phyloP scores from a whole-genome alignment of 306 rosid genomes.

The Phaseolus lunatus region DNA sequence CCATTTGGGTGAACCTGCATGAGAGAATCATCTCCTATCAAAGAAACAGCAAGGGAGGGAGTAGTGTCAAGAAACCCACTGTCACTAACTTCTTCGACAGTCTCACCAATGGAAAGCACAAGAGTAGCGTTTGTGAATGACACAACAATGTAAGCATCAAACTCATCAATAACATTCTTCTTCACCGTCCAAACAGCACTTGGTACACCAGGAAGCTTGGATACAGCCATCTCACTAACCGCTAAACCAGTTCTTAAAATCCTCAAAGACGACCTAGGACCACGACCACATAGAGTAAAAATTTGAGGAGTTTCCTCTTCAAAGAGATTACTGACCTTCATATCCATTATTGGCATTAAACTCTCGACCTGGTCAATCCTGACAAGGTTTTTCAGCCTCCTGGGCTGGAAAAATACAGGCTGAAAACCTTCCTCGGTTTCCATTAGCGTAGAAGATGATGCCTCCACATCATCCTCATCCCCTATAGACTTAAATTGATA shows the following conservation, averaged over 20 bases:
- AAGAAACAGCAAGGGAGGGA: slow-evolving; percentile 92
- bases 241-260: slow-evolving; percentile 97
- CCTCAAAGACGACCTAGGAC: slow-evolving; percentile 95
- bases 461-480: slow-evolving; percentile 93
- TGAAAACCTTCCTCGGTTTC: slow-evolving; percentile 93
- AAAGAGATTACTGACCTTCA: slow-evolving; percentile 86
- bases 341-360: slow-evolving; percentile 91
- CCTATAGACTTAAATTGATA: slow-evolving; percentile 92
- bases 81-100: slow-evolving; percentile 95
- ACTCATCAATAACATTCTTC: slow-evolving; percentile 88
- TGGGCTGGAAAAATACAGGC: slow-evolving; percentile 92
- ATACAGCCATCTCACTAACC: slow-evolving; percentile 98
- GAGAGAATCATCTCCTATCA: slow-evolving; percentile 97
- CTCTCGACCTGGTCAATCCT: slow-evolving; percentile 97
- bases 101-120: slow-evolving; percentile 98
- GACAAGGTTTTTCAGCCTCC: slow-evolving; percentile 87
- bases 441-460: slow-evolving; percentile 82
- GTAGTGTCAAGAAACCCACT: slow-evolving; percentile 98
- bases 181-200: slow-evolving; percentile 99
- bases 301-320: slow-evolving; percentile 98
- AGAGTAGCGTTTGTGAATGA: slow-evolving; percentile 93
- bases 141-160: slow-evolving; percentile 96
- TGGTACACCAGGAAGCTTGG: slow-evolving; percentile 94
- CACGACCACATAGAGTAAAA: slow-evolving; percentile 94
- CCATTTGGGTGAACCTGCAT: slow-evolving; percentile 99